A percentile compares a stretch with the other conserved stretches of the same genome.
These are phyloP conservation scores for Cornus florida DNA, from an alignment of 148 eudicot species.

Conservation along the genomic window DNA sequence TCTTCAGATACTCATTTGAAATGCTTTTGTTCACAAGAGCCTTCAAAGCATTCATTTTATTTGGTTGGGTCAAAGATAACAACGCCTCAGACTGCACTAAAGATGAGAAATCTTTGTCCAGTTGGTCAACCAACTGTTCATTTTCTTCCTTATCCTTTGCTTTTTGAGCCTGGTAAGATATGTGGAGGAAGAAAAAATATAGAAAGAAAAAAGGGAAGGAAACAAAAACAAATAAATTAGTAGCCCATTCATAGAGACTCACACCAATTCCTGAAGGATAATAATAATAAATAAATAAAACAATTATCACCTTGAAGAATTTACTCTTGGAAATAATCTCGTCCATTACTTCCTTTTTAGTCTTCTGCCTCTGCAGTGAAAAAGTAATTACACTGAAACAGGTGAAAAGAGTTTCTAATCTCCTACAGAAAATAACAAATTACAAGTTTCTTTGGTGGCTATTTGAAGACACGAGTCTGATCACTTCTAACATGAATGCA, in stretches of 20 bases:
- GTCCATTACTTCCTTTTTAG: constrained; percentile 82
- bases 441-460: neutral
- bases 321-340: constrained; percentile 91
- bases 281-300: neutral
- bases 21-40: constrained; percentile 61
- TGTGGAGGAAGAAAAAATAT: neutral
- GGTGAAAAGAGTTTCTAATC: neutral
- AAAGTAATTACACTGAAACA: constrained; percentile 2
- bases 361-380: constrained; percentile 70
- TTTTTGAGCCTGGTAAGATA: constrained; percentile 61
- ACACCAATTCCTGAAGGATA: neutral
- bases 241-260: neutral
- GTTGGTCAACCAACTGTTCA: constrained; percentile 57
- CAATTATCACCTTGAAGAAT: constrained; percentile 61
- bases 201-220: neutral
- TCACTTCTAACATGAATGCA: neutral
- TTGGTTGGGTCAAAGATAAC: constrained; percentile 67
- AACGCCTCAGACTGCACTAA: constrained; percentile 69
- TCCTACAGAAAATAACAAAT: neutral
- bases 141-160: constrained; percentile 93
- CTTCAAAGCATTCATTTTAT: constrained; percentile 69
- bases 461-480: neutral
- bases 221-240: neutral
- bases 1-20: constrained; percentile 39
- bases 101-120: constrained; percentile 81